A percentile compares a stretch with the other conserved stretches of the same genome.
phyloP scores from a whole-genome alignment of 2,329 filamentous ascomycete species.

The Alternaria atra region DNA sequence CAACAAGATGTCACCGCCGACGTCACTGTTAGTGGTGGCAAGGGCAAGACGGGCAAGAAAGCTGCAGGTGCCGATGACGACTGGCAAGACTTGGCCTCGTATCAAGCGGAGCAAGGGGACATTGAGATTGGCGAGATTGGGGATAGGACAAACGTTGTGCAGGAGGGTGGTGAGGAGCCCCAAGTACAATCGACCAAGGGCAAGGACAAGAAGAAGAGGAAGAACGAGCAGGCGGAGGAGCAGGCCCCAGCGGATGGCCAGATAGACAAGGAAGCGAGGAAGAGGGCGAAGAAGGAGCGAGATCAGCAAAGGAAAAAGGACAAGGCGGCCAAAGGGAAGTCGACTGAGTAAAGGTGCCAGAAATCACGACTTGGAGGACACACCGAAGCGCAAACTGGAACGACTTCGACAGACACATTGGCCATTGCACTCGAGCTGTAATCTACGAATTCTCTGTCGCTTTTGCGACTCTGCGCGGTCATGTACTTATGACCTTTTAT shows the following conservation, averaged over 20 bases:
- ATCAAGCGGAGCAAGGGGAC: constrained; percentile 52
- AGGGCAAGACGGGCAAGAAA: constrained; percentile 23
- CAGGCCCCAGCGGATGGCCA: constrained; percentile 18
- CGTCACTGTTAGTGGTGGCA: constrained; percentile 7
- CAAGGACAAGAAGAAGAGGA: constrained; percentile 45
- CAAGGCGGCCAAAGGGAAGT: constrained; percentile 42
- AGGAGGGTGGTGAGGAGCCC: constrained; percentile 40
- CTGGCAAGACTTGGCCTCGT: constrained; percentile 57
- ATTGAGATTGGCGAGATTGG: constrained; percentile 55
- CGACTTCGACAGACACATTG: background rate
- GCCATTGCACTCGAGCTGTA: constrained; percentile 8
- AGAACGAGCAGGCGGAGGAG: constrained; percentile 28
- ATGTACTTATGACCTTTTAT: constrained; percentile 6
- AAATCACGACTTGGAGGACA: constrained; percentile 1
- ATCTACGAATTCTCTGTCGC: constrained; percentile 6
- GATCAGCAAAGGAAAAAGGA: constrained; percentile 55
- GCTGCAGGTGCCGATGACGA: constrained; percentile 26
- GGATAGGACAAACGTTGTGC: constrained; percentile 43
- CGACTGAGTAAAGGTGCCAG: constrained; percentile 21
- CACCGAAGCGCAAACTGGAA: background rate
- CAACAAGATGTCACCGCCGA: background rate
- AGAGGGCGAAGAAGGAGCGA: constrained; percentile 65
- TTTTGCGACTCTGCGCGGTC: constrained; percentile 1
- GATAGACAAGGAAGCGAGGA: constrained; percentile 63
- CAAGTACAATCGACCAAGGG: constrained; percentile 31